Evolutionary conservation across 176 grass and related monocot genomes (phyloP).

Genomic region (Aegilops speltoides): DNA sequence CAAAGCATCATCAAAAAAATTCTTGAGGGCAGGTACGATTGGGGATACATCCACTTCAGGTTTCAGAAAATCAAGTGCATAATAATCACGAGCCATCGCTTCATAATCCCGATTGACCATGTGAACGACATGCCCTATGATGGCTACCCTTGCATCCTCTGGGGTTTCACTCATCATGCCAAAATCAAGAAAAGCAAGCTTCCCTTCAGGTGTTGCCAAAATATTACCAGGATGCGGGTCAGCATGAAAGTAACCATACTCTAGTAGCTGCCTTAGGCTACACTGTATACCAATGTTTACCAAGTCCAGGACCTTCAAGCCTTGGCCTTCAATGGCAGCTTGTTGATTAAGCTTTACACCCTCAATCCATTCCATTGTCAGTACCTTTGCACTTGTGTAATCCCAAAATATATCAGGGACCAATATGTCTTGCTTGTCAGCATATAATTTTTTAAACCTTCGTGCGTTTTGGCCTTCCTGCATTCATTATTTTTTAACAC

Average conservation of each 20-base stretch:
- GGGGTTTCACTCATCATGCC: slow-evolving; percentile 99
- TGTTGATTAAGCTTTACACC: slow-evolving; percentile 94
- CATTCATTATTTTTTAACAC: slow-evolving; percentile 4
- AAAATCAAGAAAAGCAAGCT: slow-evolving; percentile 97
- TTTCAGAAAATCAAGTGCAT: slow-evolving; percentile 84
- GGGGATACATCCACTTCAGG: slow-evolving; percentile 85
- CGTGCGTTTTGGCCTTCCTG: slow-evolving; percentile 97
- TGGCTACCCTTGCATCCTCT: slow-evolving; percentile 87
- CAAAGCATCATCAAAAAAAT: slow-evolving; percentile 92
- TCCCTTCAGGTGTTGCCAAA: slow-evolving; percentile 87
- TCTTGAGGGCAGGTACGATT: slow-evolving; percentile 82
- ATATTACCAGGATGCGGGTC: slow-evolving; percentile 98
- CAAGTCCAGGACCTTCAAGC: slow-evolving; percentile 81
- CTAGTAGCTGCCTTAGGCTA: slow-evolving; percentile 94
- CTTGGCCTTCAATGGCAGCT: slow-evolving; percentile 81
- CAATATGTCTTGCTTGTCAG: slow-evolving; percentile 89
- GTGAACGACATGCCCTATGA: slow-evolving; percentile 94
- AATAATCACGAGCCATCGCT: slow-evolving; percentile 97
- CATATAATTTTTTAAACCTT: slow-evolving; percentile 92
- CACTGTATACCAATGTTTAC: slow-evolving; percentile 96
- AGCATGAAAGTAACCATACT: slow-evolving; percentile 92
- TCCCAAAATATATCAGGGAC: slow-evolving; percentile 99
- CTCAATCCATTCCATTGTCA: slow-evolving; percentile 97
- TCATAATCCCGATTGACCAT: slow-evolving; percentile 98
- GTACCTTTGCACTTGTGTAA: slow-evolving; percentile 87